Evolutionary conservation across 192 early-diverging fungal species (phyloP).

Genomic region (Backusella psychrophila): DNA sequence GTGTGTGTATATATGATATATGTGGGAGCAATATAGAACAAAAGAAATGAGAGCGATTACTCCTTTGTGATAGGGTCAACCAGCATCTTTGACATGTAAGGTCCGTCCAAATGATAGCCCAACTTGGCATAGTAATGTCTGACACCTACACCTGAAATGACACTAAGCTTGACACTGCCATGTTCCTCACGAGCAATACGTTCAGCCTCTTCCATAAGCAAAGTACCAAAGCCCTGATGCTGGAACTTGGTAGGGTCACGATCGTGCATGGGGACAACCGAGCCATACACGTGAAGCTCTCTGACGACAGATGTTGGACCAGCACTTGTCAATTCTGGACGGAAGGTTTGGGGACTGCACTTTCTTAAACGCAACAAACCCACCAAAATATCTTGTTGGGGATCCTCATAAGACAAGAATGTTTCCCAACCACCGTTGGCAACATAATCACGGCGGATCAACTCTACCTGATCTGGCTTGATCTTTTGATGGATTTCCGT

Average conservation of each 20-base stretch:
- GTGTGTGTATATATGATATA: neutral
- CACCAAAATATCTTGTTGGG: constrained; percentile 93
- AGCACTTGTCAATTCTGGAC: constrained; percentile 81
- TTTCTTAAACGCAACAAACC: constrained; percentile 93
- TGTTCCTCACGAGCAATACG: constrained; percentile 98
- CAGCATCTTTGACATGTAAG: constrained; percentile 95
- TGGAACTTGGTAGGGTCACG: constrained; percentile 99
- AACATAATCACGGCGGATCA: constrained; percentile 95
- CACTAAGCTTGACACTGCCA: constrained; percentile 88
- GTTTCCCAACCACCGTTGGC: constrained; percentile 99
- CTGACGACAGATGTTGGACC: constrained; percentile 91
- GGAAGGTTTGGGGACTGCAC: constrained; percentile 82
- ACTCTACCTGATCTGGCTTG: constrained; percentile 90
- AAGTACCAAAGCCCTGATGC: constrained; percentile 97
- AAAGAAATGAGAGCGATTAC: neutral
- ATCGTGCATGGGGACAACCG: constrained; percentile 92
- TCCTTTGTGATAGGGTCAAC: constrained; percentile 23
- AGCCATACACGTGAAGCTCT: constrained; percentile 98
- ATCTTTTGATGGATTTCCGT: constrained; percentile 97
- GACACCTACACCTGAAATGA: constrained; percentile 97
- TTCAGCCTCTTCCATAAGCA: constrained; percentile 99
- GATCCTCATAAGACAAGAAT: constrained; percentile 98
- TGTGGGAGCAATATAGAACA: neutral
- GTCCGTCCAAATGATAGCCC: constrained; percentile 91
- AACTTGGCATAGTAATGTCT: constrained; percentile 97